phyloP scores from a whole-genome alignment of 768 basidiomycete species.

The Leccinum arenicola region DNA sequence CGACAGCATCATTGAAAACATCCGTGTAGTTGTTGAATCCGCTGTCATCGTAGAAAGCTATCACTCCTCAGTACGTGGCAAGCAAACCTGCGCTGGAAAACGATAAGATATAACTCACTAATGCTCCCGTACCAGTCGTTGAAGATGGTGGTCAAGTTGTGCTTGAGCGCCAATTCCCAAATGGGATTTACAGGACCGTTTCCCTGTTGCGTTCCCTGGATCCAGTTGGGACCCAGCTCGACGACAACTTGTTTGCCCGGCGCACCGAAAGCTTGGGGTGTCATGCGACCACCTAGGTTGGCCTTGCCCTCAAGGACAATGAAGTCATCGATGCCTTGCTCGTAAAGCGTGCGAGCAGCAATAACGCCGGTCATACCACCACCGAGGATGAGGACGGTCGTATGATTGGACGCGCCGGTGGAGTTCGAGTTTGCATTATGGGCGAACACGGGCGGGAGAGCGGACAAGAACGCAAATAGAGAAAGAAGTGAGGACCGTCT shows the following conservation, averaged over 20 bases:
- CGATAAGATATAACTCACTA: constrained; percentile 35
- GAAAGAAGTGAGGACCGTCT: not conserved
- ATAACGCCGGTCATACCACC: constrained; percentile 66
- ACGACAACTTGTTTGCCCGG: constrained; percentile 38
- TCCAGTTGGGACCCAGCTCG: constrained; percentile 62
- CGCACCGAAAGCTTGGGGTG: constrained; percentile 42
- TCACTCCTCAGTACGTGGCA: not conserved
- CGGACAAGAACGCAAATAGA: constrained; percentile 4
- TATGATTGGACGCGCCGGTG: constrained; percentile 9
- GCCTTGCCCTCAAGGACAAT: constrained; percentile 56
- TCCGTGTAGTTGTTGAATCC: constrained; percentile 49
- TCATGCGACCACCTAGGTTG: constrained; percentile 66
- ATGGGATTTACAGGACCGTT: constrained; percentile 59
- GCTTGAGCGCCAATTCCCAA: constrained; percentile 52
- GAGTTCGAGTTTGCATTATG: constrained; percentile 1
- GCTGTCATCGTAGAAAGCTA: constrained; percentile 54
- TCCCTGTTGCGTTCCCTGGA: constrained; percentile 50
- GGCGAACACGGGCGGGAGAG: constrained; percentile 1
- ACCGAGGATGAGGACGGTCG: constrained; percentile 56
- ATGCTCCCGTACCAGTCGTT: constrained; percentile 45
- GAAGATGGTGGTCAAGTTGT: constrained; percentile 43
- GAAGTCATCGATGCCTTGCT: constrained; percentile 52
- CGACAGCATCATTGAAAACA: constrained; percentile 38
- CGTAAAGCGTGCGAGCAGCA: constrained; percentile 57
- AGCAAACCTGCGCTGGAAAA: not conserved